Evolutionary conservation across 352 stramenopile genomes (phyloP), one percentile per base, ranked within the genome.

Genomic region (Phytophthora pluvialis): DNA sequence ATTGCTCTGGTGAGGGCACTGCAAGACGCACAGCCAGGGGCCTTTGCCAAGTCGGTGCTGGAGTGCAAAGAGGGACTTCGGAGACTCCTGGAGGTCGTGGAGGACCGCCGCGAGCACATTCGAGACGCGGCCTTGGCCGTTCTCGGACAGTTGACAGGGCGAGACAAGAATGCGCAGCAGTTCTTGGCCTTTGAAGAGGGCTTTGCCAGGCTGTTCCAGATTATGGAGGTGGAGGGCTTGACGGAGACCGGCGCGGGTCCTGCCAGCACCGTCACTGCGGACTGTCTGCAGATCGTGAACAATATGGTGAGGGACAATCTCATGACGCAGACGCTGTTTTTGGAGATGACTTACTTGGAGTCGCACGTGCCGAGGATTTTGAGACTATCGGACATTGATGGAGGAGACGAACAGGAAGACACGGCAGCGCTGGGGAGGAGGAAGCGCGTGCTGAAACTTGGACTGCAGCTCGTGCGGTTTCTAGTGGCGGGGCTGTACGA

Each of bases 131-230:
- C 83, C 8, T 61, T 94, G 26, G 70, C 89, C 29, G 75, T 94
- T 12, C 74, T 94, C 5, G 75, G 83, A 44, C 80, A 87, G 43
- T 68, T 94, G 28, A 91, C 81, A 5, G 81, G 82, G 52, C 70
- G 75, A 15, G 81, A 91, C 29, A 88, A 81, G 47, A 88, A 84
- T 40, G 80, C 84, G 7, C 86, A 94, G 69, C 86, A 93, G 43
- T 94, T 94, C 58, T 52, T 94, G 15, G 86, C 83, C 1, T 94
- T 90, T 67, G 86, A 93, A 70, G 86, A 94, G 40, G 86, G 86
- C 1, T 94, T 94, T 66, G 57, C 64, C 8, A 78, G 81, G 25
- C 65, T 94, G 28, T 94, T 94, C 51, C 70, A 83, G 54, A 94
- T 94, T 55, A 88, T 94, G 68, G 80, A 91, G 28, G 64, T 60